phyloP scores from a whole-genome alignment of 768 basidiomycete species.

The Antrodiella citrinella region DNA sequence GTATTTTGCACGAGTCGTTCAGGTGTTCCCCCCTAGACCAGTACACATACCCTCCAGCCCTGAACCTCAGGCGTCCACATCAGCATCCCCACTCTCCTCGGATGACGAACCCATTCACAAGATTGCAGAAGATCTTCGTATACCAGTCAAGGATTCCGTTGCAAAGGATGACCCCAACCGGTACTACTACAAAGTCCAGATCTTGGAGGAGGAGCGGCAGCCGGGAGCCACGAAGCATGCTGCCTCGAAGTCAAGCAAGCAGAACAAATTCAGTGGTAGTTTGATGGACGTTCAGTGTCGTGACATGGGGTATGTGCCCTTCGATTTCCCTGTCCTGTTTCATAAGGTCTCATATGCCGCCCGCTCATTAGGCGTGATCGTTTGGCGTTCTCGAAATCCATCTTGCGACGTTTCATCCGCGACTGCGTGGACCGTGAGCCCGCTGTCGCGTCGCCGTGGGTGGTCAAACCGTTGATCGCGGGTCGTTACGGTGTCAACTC shows the following conservation, averaged over 20 bases:
- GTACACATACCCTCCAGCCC: neutral
- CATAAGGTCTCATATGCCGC: neutral
- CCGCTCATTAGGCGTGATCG: slow-evolving; percentile 74
- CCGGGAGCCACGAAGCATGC: slow-evolving; percentile 51
- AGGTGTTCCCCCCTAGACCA: slow-evolving; percentile 56
- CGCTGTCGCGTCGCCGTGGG: slow-evolving; percentile 93
- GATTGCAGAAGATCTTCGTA: slow-evolving; percentile 72
- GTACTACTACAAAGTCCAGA: slow-evolving; percentile 84
- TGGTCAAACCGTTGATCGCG: slow-evolving; percentile 81
- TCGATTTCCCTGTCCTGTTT: neutral
- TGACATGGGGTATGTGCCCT: slow-evolving; percentile 60
- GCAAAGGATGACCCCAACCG: slow-evolving; percentile 67
- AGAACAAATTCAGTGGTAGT: slow-evolving; percentile 63
- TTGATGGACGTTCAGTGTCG: slow-evolving; percentile 77
- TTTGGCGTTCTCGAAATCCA: slow-evolving; percentile 92
- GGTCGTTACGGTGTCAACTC: slow-evolving; percentile 77
- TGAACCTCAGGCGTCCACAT: slow-evolving; percentile 23
- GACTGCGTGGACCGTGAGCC: slow-evolving; percentile 93
- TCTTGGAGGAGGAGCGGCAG: slow-evolving; percentile 66
- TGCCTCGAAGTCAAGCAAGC: slow-evolving; percentile 33
- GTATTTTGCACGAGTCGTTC: slow-evolving; percentile 75
- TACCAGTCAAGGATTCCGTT: slow-evolving; percentile 62
- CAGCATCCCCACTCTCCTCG: slow-evolving; percentile 26
- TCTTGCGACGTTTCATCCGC: slow-evolving; percentile 90
- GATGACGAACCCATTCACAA: slow-evolving; percentile 49